Conservation (phyloP, 768 basidiomycete genomes). For the Leccinum imitatum region DNA sequence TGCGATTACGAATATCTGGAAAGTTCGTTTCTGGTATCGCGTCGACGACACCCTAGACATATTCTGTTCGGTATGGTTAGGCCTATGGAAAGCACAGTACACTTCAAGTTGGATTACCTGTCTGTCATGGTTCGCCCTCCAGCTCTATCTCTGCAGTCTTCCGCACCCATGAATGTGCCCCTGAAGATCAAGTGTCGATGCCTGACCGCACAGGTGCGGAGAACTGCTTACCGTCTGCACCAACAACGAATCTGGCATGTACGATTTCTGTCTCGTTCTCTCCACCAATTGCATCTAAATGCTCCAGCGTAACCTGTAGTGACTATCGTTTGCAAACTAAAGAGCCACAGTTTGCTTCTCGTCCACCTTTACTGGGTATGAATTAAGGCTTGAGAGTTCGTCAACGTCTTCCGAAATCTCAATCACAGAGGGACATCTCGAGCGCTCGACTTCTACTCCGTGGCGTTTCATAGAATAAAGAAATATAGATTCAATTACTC, state of each 20-base stretch:
- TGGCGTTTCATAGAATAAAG: conserved; percentile 37
- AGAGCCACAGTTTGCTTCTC: neutral
- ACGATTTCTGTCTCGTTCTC: conserved; percentile 33
- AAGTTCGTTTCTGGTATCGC: conserved; percentile 69
- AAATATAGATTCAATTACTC: conserved; percentile 42
- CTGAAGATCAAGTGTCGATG: conserved; percentile 15
- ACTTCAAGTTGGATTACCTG: conserved; percentile 28
- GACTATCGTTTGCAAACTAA: neutral
- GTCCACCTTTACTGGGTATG: conserved; percentile 34
- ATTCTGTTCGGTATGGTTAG: conserved; percentile 42
- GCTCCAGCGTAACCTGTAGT: conserved; percentile 26
- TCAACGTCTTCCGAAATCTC: conserved; percentile 37
- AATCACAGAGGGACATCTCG: conserved; percentile 31
- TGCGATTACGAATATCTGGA: conserved; percentile 69
- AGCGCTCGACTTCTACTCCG: conserved; percentile 38
- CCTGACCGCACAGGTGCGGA: neutral
- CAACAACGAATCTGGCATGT: conserved; percentile 36
- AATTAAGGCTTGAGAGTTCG: conserved; percentile 33
- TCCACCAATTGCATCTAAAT: conserved; percentile 26
- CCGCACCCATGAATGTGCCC: conserved; percentile 49
- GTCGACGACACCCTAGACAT: conserved; percentile 86
- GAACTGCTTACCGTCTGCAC: conserved; percentile 32
- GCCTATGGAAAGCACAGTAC: neutral
- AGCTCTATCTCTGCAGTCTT: conserved; percentile 43
- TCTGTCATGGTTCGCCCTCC: conserved; percentile 42